phyloP scores from a whole-genome alignment of 148 eudicot species.

The Amaranthus hypochondriacus region DNA sequence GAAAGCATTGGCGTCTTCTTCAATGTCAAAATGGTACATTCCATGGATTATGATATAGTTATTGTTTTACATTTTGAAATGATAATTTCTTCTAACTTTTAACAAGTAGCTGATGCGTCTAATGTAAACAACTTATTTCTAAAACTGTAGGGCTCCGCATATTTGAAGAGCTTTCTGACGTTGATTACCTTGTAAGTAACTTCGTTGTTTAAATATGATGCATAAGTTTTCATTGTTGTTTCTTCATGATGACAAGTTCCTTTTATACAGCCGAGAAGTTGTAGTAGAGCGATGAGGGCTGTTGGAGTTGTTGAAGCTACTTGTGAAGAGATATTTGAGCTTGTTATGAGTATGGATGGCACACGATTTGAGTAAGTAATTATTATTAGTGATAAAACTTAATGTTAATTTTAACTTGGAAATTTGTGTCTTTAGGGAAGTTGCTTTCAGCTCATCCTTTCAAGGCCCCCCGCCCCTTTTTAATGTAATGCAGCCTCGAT shows the following conservation, averaged over 20 bases:
- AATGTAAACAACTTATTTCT: constrained; percentile 9
- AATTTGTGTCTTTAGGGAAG: not conserved
- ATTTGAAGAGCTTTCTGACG: constrained; percentile 95
- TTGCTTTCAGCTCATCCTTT: not conserved
- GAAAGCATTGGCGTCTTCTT: constrained; percentile 98
- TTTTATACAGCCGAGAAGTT: constrained; percentile 86
- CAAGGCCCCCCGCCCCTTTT: not conserved
- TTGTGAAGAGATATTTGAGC: constrained; percentile 96
- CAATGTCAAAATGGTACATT: constrained; percentile 90
- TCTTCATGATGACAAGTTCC: constrained; percentile 14
- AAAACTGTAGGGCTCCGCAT: constrained; percentile 82
- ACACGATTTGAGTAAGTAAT: constrained; percentile 91
- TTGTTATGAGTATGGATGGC: constrained; percentile 97
- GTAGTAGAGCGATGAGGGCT: constrained; percentile 99
- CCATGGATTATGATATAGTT: constrained; percentile 3
- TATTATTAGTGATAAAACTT: constrained; percentile 5
- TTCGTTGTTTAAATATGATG: constrained; percentile 7
- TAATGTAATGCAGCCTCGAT: not conserved
- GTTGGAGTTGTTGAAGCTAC: constrained; percentile 97
- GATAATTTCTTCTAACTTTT: not conserved
- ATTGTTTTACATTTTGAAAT: not conserved
- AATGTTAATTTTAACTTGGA: not conserved
- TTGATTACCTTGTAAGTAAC: constrained; percentile 84
- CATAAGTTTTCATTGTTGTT: constrained; percentile 2
- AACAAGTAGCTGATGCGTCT: not conserved